These are phyloP conservation scores for Dimargaris verticillata DNA, from an alignment of 192 early-diverging fungal species.

Conservation along the genomic window DNA sequence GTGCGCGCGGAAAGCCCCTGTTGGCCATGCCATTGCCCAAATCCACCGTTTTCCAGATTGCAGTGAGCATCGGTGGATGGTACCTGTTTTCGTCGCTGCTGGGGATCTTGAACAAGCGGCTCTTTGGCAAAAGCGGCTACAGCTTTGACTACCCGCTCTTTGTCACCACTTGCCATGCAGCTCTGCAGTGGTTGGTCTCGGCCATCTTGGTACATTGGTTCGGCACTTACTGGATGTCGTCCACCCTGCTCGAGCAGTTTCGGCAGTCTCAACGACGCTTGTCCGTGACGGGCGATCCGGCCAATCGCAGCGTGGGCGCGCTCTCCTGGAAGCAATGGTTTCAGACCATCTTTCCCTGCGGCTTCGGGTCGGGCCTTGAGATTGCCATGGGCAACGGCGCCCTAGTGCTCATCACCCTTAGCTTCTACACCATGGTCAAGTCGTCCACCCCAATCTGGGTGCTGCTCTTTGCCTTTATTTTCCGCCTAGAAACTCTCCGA, in stretches of 20 bases:
- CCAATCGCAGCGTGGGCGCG: too few species aligned
- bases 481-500: conserved; percentile 53
- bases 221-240: conserved; percentile 16
- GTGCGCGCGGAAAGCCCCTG: too few species aligned
- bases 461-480: conserved; percentile 65
- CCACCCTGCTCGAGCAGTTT: conserved; percentile 16
- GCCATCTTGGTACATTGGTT: conserved; percentile 29
- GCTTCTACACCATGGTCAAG: conserved; percentile 76
- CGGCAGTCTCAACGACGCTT: too few species aligned
- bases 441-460: conserved; percentile 49
- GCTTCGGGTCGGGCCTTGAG: conserved; percentile 60
- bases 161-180: conserved; percentile 57
- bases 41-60: conserved; percentile 16
- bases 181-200: conserved; percentile 52
- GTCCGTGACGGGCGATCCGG: too few species aligned
- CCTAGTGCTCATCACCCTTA: conserved; percentile 60
- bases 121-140: conserved; percentile 55
- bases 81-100: conserved; percentile 59
- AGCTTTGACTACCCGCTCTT: conserved; percentile 65
- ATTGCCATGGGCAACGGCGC: conserved; percentile 68
- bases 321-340: conserved; percentile 13
- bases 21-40: too few species aligned
- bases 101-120: conserved; percentile 70
- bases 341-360: conserved; percentile 37
- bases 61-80: conserved; percentile 41